phyloP scores from a whole-genome alignment of 495 filamentous ascomycete genomes.

The Annulohypoxylon moriforme region DNA sequence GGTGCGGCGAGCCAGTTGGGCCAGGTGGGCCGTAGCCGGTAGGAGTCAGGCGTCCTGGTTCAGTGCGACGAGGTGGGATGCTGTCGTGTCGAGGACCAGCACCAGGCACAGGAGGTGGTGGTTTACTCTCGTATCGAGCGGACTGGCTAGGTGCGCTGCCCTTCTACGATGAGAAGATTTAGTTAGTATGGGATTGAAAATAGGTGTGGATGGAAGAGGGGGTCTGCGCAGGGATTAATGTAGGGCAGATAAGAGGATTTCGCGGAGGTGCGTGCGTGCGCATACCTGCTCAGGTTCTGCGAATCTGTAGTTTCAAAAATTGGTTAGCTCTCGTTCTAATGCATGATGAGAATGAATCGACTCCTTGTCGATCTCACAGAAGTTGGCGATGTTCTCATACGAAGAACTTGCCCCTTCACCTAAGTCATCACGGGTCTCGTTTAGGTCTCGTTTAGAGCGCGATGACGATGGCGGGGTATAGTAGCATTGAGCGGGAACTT shows the following conservation, averaged over 20 bases:
- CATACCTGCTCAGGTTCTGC: slow-evolving; percentile 93
- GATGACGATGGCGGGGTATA: slow-evolving; percentile 39
- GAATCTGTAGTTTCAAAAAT: slow-evolving; percentile 68
- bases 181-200: slow-evolving; percentile 24
- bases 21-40: slow-evolving; percentile 47
- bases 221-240: slow-evolving; percentile 29
- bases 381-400: slow-evolving; percentile 2
- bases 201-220: slow-evolving; percentile 26
- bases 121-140: slow-evolving; percentile 57
- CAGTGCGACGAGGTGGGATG: slow-evolving; percentile 49
- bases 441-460: slow-evolving; percentile 8
- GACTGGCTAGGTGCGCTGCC: slow-evolving; percentile 40
- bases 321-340: slow-evolving; percentile 35
- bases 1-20: slow-evolving; percentile 44
- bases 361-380: slow-evolving; percentile 26
- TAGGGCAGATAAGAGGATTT: slow-evolving; percentile 11
- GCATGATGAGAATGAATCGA: slow-evolving; percentile 26
- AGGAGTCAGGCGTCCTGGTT: slow-evolving; percentile 50
- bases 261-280: slow-evolving; percentile 35
- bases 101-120: slow-evolving; percentile 36
- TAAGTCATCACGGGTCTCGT: slow-evolving; percentile 13
- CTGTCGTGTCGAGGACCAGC: slow-evolving; percentile 35
- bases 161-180: slow-evolving; percentile 49
- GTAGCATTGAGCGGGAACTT: slow-evolving; percentile 56
- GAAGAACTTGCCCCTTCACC: slow-evolving; percentile 8